Conservation (phyloP, 1,284 basidiomycete genomes). For the Malassezia yamatoensis region DNA sequence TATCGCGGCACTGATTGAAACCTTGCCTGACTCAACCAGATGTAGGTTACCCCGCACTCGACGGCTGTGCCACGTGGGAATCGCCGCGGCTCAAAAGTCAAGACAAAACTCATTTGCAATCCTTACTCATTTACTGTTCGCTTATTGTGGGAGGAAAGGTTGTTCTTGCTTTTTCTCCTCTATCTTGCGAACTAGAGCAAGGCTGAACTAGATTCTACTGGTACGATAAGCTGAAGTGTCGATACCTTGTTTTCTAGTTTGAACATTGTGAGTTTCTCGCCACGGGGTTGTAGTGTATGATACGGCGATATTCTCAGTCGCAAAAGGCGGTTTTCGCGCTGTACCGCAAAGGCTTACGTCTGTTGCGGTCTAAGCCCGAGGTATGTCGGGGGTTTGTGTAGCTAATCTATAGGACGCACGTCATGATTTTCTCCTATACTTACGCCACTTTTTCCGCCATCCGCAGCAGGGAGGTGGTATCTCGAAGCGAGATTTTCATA, state of each 20-base stretch:
- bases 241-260: neutral
- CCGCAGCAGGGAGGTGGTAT: slow-evolving; percentile 40
- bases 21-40: too few relatives aligned
- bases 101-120: neutral
- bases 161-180: slow-evolving; percentile 13
- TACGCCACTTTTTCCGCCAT: slow-evolving; percentile 44
- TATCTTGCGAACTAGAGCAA: slow-evolving; percentile 20
- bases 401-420: slow-evolving; percentile 26
- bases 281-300: slow-evolving; percentile 1
- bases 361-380: slow-evolving; percentile 18
- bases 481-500: slow-evolving; percentile 33
- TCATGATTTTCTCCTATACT: slow-evolving; percentile 37
- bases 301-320: slow-evolving; percentile 13
- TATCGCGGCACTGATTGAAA: neutral
- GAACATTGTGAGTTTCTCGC: neutral
- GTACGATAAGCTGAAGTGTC: too few relatives aligned
- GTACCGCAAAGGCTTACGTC: slow-evolving; percentile 15
- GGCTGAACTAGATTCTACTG: too few relatives aligned
- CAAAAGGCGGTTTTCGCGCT: slow-evolving; percentile 10
- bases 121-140: slow-evolving; percentile 19
- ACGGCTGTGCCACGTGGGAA: too few relatives aligned
- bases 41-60: too few relatives aligned
- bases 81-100: neutral
- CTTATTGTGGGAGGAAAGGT: slow-evolving; percentile 20
- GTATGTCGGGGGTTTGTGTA: slow-evolving; percentile 1